Evolutionary conservation across 306 rosid species (phyloP), one percentile per base, ranked within the genome.

Genomic region (Vigna reflexopilosa): DNA sequence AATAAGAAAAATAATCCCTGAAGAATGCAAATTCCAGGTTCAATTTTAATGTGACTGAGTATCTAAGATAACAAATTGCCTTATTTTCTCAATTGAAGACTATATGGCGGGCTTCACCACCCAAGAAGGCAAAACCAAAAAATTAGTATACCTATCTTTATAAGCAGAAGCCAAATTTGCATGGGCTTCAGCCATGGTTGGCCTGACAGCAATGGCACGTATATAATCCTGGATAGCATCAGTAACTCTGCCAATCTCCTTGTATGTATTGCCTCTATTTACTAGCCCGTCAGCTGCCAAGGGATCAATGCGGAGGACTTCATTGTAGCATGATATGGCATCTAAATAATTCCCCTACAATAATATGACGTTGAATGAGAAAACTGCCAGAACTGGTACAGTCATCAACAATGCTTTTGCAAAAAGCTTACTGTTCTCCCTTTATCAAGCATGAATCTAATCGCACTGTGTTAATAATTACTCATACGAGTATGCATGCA

Each of bases 221-320:
- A 84, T 57, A 73, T 96, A 96, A 83, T 96, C 99, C 73, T 90
- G 97, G 85, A 96, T 93, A 62, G 99, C 99, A 75, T 96, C 99
- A 81, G 77, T 96, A 74, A 96, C 98, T 82, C 99, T 87, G 40
- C 98, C 99, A 67, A 93, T 93, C 92, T 96, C 99, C 89, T 96
- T 96, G 77, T 86, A 96, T 1, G 99, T 96, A 84, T 96, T 96
- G 13, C 99, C 99, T 87, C 99, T 91, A 69, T 96, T 96, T 75
- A 96, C 99, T 80, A 96, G 97, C 67, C 99, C 97, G 80, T 96
- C 99, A 72, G 96, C 99, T 63, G 99, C 99, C 91, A 96, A 76
- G 66, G 99, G 98, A 83, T 96, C 99, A 78, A 96, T 93, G 56
- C 98, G 96, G 66, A 96, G 98, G 50, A 96, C 98, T 83, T 96